These are phyloP conservation scores for Erodium maritimum DNA, from an alignment of 345 rosid genomes.

Conservation along the genomic window DNA sequence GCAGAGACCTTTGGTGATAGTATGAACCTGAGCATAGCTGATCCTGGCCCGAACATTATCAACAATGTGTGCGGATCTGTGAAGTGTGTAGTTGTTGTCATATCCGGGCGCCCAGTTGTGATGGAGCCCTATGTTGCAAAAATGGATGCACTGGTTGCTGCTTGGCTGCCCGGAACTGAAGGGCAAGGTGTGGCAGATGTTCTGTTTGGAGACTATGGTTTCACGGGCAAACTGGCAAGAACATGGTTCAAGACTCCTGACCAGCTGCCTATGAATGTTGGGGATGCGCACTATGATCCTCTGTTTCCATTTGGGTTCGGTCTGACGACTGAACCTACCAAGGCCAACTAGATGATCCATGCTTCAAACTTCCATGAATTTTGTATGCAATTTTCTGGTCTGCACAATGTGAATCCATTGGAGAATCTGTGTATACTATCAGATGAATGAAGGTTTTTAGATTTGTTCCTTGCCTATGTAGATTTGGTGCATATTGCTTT, in stretches of 20 bases:
- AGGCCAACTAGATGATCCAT: constrained; percentile 52
- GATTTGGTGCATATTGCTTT: no score
- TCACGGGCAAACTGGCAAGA: constrained; percentile 67
- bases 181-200: constrained; percentile 82
- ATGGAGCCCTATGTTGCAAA: constrained; percentile 57
- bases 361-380: not conserved
- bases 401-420: no score
- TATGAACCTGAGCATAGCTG: constrained; percentile 48
- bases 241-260: constrained; percentile 84
- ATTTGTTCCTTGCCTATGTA: no score
- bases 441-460: no score
- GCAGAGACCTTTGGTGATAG: constrained; percentile 82
- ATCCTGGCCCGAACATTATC: constrained; percentile 55
- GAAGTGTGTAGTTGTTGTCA: constrained; percentile 64
- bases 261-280: constrained; percentile 87
- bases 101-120: constrained; percentile 79
- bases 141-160: constrained; percentile 71
- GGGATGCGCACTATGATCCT: constrained; percentile 70
- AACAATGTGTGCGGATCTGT: constrained; percentile 51
- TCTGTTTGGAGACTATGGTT: constrained; percentile 76
- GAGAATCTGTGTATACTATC: no score
- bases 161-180: constrained; percentile 94
- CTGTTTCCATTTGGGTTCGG: constrained; percentile 75
- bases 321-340: constrained; percentile 54
- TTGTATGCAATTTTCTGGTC: not conserved